Evolutionary conservation across 2,329 filamentous ascomycete species (phyloP).

Genomic region (Trichoderma gracile): DNA sequence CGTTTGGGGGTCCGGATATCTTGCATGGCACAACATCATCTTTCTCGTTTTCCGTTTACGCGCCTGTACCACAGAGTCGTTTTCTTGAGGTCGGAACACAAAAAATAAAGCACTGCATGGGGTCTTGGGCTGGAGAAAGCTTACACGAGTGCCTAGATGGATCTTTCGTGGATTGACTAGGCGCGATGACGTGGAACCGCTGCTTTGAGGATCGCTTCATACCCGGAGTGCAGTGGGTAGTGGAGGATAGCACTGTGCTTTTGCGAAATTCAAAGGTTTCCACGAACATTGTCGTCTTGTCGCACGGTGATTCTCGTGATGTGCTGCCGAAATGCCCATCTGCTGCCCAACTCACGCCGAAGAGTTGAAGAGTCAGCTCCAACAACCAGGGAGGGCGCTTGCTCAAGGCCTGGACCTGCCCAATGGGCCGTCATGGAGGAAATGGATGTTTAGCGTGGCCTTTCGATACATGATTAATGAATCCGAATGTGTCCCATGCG

Average conservation of each 20-base stretch:
- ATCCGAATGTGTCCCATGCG: too few relatives aligned
- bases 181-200: conserved; percentile 63
- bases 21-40: conserved; percentile 62
- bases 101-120: conserved; percentile 51
- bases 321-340: neutral
- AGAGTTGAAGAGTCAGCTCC: neutral
- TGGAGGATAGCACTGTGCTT: conserved; percentile 55
- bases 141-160: conserved; percentile 56
- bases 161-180: conserved; percentile 41
- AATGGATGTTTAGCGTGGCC: neutral
- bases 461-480: too few relatives aligned
- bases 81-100: conserved; percentile 43
- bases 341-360: neutral
- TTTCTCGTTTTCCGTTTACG: conserved; percentile 48
- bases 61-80: conserved; percentile 49
- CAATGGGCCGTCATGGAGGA: neutral
- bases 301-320: conserved; percentile 7
- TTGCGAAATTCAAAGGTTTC: conserved; percentile 62
- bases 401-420: neutral
- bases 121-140: conserved; percentile 59
- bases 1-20: conserved; percentile 83
- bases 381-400: neutral
- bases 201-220: conserved; percentile 65
- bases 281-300: conserved; percentile 37
- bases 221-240: conserved; percentile 54